phyloP scores from a whole-genome alignment of 1,284 basidiomycete species.

The Tilletia setariae region DNA sequence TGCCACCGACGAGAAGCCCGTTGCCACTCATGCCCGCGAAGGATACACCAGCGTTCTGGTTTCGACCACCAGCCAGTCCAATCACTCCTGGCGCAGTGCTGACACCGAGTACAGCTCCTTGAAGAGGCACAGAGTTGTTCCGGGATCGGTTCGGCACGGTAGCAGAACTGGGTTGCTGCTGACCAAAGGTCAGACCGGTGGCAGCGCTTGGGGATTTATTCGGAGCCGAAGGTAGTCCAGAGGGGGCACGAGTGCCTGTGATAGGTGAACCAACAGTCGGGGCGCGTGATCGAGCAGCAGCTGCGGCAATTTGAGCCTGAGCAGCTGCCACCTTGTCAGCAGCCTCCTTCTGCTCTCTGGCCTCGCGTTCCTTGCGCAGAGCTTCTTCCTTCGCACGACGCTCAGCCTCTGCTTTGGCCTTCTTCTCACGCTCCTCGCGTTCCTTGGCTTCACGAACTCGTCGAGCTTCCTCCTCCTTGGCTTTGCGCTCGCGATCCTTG shows the following conservation, averaged over 20 bases:
- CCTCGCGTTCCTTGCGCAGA: constrained; percentile 62
- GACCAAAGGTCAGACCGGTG: not conserved
- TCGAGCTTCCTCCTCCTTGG: constrained; percentile 59
- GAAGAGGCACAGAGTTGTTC: constrained; percentile 7
- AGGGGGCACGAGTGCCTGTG: constrained; percentile 3
- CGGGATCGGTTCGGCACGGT: no score
- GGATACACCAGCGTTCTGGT: not conserved
- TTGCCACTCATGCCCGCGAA: not conserved
- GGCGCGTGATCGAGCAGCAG: not conserved
- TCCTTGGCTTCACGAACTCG: constrained; percentile 22
- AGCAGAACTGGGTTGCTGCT: not conserved
- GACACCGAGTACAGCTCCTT: not conserved
- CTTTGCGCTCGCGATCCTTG: constrained; percentile 32
- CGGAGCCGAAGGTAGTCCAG: not conserved
- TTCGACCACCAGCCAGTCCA: no score
- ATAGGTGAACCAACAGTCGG: not conserved
- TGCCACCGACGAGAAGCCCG: not conserved
- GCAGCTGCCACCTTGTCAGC: constrained; percentile 26
- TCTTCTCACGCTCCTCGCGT: constrained; percentile 34
- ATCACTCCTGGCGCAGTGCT: not conserved
- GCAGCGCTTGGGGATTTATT: not conserved
- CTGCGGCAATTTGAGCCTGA: not conserved
- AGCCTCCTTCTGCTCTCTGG: constrained; percentile 50
- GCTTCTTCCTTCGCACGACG: constrained; percentile 59
- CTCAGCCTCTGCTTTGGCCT: constrained; percentile 62